These are phyloP conservation scores for Asterionellopsis glacialis DNA, from an alignment of 108 stramenopile species.

Conservation along the genomic window DNA sequence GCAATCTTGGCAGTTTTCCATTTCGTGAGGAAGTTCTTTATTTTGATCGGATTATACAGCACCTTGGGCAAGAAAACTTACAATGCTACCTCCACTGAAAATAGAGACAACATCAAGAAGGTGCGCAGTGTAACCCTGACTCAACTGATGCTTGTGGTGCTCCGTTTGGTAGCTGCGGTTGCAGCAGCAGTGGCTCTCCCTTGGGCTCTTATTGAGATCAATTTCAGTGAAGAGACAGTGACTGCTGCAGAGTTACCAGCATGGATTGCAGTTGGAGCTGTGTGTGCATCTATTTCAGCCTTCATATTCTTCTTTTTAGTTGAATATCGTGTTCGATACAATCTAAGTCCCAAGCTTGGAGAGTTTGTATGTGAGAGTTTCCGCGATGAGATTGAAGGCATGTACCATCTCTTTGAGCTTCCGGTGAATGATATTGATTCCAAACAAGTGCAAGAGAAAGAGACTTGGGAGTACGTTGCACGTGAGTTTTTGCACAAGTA, in stretches of 20 bases:
- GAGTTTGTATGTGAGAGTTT: conserved; percentile 6
- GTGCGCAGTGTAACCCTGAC: conserved; percentile 10
- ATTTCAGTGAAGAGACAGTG: not conserved
- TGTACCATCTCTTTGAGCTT: not conserved
- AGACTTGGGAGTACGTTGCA: conserved; percentile 11
- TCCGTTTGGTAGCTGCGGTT: conserved; percentile 1
- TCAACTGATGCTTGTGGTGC: conserved; percentile 5
- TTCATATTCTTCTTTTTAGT: conserved; percentile 4
- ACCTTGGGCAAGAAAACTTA: conserved; percentile 12
- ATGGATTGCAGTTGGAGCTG: conserved; percentile 3
- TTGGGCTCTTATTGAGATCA: not conserved
- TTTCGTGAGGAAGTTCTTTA: conserved; percentile 12
- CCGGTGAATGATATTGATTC: conserved; percentile 5
- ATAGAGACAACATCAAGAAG: conserved; percentile 2
- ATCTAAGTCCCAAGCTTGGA: conserved; percentile 1
- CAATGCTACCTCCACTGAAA: not conserved
- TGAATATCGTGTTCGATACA: conserved; percentile 4
- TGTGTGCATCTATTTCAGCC: not conserved
- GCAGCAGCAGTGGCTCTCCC: conserved; percentile 7
- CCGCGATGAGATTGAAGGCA: conserved; percentile 3
- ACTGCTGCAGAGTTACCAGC: not conserved
- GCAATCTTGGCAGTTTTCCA: conserved; percentile 20
- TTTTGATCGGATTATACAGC: conserved; percentile 15
- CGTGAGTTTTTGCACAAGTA: conserved; percentile 10
- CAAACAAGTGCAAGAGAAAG: conserved; percentile 7